Evolutionary conservation across 1,284 basidiomycete species (phyloP), one percentile per base, ranked within the genome.

Genomic region (Rhodofomes roseus): DNA sequence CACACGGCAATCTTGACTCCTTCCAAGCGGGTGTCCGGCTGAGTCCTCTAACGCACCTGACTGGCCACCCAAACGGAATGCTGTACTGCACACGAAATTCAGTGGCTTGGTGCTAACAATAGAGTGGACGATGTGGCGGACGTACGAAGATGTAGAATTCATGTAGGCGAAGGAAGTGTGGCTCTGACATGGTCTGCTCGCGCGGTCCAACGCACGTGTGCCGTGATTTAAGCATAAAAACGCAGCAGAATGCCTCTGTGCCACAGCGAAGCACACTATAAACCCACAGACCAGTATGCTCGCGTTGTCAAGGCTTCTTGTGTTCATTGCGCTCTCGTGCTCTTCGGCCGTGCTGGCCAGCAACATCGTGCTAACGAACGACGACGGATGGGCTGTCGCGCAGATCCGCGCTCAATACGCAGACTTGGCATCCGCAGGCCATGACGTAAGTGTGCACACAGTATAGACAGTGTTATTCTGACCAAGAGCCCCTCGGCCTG

Each of bases 331-430:
- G 18, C 25, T 48, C 6, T 48, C 23, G 25, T 48, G 8, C 16
- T 31, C 46, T 4, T 29, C 46, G 8, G 12, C 29, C 20, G 29
- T 27, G 22, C 41, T 50, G 4, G 62, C 65, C 25, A 58, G 53
- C n/a, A 72, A 71, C 22, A 66, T 74, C 53, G 44, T 74, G 44
- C 58, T 74, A 8, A 65, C 72, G 9, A 70, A 74, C 53, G 73
- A 74, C 52, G 75, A 76, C 55, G 75, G 78, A 18, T 80, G 78
- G 78, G 77, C 78, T 5, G 72, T 71, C 6, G 77, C 76, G 14
- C 71, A 74, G 58, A 72, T 79, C 43, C 76, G 78, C 34, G 76
- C 76, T 8, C 73, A 77, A 55, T 72, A 76, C 57, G 66, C 72
- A 25, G 74, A 71, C 1, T 66, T 79, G n/a, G 68, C 64, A 14